Evolutionary conservation across 169 alveolate genomes (phyloP).

Genomic region (Plasmodium relictum): DNA sequence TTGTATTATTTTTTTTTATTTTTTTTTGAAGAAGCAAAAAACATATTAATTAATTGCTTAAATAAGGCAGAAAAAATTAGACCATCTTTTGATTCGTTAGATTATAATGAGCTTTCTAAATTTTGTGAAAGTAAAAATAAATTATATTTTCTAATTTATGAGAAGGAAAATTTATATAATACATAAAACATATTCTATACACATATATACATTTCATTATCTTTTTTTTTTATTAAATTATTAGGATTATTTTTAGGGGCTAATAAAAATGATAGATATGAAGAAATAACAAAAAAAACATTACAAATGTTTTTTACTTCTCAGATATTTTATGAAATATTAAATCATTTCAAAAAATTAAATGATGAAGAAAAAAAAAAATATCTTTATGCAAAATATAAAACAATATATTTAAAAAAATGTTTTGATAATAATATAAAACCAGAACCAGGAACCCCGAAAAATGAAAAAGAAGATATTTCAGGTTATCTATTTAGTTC

Average conservation of each 20-base stretch:
- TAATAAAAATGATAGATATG: slow-evolving; percentile 50
- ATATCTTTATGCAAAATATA: slow-evolving; percentile 75
- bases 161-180: background rate
- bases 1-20: background rate
- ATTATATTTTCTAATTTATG: background rate
- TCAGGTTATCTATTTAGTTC: slow-evolving; percentile 18
- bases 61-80: slow-evolving; percentile 50
- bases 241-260: slow-evolving; percentile 62
- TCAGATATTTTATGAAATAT: slow-evolving; percentile 77
- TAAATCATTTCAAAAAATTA: slow-evolving; percentile 62
- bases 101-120: slow-evolving; percentile 38
- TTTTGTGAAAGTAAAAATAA: slow-evolving; percentile 63
- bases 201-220: background rate
- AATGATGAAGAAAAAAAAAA: slow-evolving; percentile 56
- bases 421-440: slow-evolving; percentile 68
- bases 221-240: background rate
- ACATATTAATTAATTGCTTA: slow-evolving; percentile 45
- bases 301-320: slow-evolving; percentile 71
- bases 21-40: slow-evolving; percentile 45
- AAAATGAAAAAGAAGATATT: slow-evolving; percentile 11
- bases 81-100: slow-evolving; percentile 36
- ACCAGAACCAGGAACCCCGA: slow-evolving; percentile 51
- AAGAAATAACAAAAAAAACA: slow-evolving; percentile 63
- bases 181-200: background rate
- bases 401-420: slow-evolving; percentile 67